Evolutionary conservation across 805 yeast species (phyloP), one percentile per base, ranked within the genome.

Genomic region (Debaryomyces prosopidis): DNA sequence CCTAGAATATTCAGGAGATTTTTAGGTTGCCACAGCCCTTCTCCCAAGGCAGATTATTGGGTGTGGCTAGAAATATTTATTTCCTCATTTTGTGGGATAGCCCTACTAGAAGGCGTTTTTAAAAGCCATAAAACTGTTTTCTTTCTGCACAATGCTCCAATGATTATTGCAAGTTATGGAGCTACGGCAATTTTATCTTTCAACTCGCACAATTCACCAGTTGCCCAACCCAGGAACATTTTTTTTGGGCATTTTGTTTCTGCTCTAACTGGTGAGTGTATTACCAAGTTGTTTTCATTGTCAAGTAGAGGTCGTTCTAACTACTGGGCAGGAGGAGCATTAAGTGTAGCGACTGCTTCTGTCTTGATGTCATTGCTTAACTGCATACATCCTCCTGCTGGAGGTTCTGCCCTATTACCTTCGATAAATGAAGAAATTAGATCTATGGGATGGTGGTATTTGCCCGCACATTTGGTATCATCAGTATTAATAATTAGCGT

Each of bases 341-440:
- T 83, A 26, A 66, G 81, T 31, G 84, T 82, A 8, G 84, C 75
- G 0, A 45, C 79, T 3, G 55, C 83, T 1, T 75, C 82, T 7
- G 79, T 77, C 10, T 59, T 65, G 3, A 81, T 81, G 85, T 61
- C 75, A n/a, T 46, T 80, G 1, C 58, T 73, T 4, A 80, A 80
- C 48, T 75, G 82, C 45, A 77, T 81, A 1, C 88, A 84, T 57
- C 89, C 89, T 0, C 89, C 89, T 0, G 81, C 83, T 1, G 89
- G 89, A 2, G 88, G 87, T 1, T 74, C 84, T 8, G 87, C 88
- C 0, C 54, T 83, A 30, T 59, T 83, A 9, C 85, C 87, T 0
- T 61, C 72, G 2, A 53, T 77, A 0, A 83, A 80, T 43, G 73
- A 58, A 1, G 50, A 55, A 7, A 65, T 81, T 3, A 58, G 79